Evolutionary conservation across 208 protist genomes (phyloP).

Genomic region (Trypanosoma melophagium): DNA sequence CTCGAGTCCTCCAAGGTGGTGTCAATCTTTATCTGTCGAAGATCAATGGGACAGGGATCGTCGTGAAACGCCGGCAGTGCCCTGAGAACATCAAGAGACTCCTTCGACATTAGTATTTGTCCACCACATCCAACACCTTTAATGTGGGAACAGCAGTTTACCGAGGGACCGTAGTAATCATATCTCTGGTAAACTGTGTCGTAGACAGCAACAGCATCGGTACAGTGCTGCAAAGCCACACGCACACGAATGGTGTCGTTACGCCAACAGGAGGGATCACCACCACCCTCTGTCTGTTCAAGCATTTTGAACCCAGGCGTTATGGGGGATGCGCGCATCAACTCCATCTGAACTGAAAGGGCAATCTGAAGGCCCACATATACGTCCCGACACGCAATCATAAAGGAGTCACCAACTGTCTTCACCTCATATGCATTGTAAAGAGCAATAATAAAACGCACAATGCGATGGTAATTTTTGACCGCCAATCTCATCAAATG

Average conservation of each 20-base stretch:
- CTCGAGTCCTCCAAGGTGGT: slow-evolving; percentile 32
- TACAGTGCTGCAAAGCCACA: slow-evolving; percentile 78
- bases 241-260: slow-evolving; percentile 55
- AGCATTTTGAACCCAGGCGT: slow-evolving; percentile 65
- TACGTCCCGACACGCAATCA: slow-evolving; percentile 70
- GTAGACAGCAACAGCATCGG: slow-evolving; percentile 56
- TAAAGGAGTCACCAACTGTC: slow-evolving; percentile 82
- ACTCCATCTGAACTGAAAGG: slow-evolving; percentile 69
- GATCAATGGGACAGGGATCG: slow-evolving; percentile 48
- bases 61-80: slow-evolving; percentile 51
- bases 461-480: slow-evolving; percentile 63
- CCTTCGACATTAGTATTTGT: slow-evolving; percentile 75
- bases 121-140: slow-evolving; percentile 67
- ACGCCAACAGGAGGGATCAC: slow-evolving; percentile 40
- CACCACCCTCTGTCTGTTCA: slow-evolving; percentile 47
- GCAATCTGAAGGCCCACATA: slow-evolving; percentile 66
- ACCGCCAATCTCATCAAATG: slow-evolving; percentile 59
- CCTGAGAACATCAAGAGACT: slow-evolving; percentile 61
- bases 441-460: slow-evolving; percentile 62
- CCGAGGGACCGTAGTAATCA: slow-evolving; percentile 91
- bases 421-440: slow-evolving; percentile 84
- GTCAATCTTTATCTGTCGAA: slow-evolving; percentile 45
- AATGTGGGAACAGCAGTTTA: slow-evolving; percentile 86
- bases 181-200: slow-evolving; percentile 64
- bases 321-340: slow-evolving; percentile 66